These are phyloP conservation scores for Pythium apleroticum DNA, from an alignment of 352 stramenopile species.

Conservation along the genomic window DNA sequence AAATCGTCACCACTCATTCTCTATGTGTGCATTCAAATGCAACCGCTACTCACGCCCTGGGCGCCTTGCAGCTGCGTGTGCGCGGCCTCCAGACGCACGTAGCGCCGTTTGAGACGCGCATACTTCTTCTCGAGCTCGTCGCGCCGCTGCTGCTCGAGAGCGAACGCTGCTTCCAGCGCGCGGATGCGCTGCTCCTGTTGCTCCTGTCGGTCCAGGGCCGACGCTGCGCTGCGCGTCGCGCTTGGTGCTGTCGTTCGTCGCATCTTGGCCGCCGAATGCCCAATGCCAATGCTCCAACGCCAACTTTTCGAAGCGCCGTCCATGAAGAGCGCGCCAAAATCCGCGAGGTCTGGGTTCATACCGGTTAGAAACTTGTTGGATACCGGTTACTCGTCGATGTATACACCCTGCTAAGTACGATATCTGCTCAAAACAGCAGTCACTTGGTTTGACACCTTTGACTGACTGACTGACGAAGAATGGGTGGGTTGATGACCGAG, in stretches of 20 bases:
- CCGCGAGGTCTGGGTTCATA: slow-evolving; percentile 8
- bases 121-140: slow-evolving; percentile 72
- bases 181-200: slow-evolving; percentile 29
- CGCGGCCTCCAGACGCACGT: slow-evolving; percentile 56
- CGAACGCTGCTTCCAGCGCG: slow-evolving; percentile 46
- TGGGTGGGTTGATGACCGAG: too few relatives aligned
- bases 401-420: background rate
- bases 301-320: slow-evolving; percentile 1
- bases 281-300: background rate
- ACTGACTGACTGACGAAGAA: background rate
- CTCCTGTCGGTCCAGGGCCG: background rate
- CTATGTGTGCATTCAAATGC: background rate
- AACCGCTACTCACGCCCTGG: slow-evolving; percentile 11
- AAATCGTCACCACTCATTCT: background rate
- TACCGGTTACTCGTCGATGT: background rate
- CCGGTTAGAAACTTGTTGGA: background rate
- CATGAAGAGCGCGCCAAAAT: slow-evolving; percentile 20
- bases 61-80: slow-evolving; percentile 38
- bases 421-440: background rate
- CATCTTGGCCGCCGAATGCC: background rate
- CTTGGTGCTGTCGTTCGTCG: background rate
- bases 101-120: slow-evolving; percentile 60
- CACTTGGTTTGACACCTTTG: background rate
- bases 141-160: slow-evolving; percentile 48
- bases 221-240: background rate